A percentile compares a stretch with the other conserved stretches of the same genome.
Conservation (phyloP, 371 early-diverging fungal genomes). For the Mortierella sp. region DNA sequence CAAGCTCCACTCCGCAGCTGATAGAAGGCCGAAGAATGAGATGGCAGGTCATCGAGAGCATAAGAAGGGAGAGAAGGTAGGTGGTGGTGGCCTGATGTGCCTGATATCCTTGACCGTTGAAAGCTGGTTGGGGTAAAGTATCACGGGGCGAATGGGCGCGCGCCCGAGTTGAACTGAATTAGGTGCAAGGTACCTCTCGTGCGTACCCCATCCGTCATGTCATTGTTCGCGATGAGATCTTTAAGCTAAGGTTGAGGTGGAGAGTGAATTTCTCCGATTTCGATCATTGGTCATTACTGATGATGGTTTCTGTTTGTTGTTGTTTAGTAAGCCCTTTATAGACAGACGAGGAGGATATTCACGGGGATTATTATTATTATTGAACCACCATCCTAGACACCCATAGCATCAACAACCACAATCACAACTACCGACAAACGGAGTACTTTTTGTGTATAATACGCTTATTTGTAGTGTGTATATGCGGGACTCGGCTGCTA, state of each 20-base stretch:
- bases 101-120: not conserved
- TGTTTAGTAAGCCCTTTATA: not conserved
- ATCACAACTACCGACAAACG: not conserved
- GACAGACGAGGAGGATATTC: not conserved
- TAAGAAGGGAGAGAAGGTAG: not conserved
- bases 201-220: not conserved
- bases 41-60: not conserved
- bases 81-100: not conserved
- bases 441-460: not conserved
- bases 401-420: not conserved
- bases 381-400: not conserved
- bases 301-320: not conserved
- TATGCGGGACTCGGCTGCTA: constrained; percentile 7
- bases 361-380: not conserved
- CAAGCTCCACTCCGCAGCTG: not conserved
- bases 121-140: not conserved
- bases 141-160: not conserved
- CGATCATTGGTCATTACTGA: not conserved
- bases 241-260: not conserved
- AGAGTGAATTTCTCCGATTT: not conserved
- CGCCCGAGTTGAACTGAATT: not conserved
- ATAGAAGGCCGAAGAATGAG: not conserved
- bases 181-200: not conserved
- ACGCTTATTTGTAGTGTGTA: not conserved
- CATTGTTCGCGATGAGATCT: not conserved